These are phyloP conservation scores for Byssothecium circinans DNA, from an alignment of 2,329 filamentous ascomycete species.

Conservation along the genomic window DNA sequence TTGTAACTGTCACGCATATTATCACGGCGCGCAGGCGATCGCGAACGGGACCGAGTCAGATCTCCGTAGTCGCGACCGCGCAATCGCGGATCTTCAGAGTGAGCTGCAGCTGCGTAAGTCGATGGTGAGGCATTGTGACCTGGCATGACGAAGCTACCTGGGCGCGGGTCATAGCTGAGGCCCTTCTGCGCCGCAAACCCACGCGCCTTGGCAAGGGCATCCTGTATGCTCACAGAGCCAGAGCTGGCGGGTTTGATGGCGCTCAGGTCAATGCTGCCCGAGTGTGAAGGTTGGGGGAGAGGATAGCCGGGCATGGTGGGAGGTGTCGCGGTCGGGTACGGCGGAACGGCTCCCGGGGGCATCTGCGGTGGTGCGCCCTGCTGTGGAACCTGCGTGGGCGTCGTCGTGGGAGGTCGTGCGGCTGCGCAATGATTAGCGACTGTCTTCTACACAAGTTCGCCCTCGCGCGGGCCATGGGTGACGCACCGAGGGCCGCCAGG, in stretches of 20 bases:
- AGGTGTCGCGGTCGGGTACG: constrained; percentile 45
- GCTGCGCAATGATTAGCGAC: constrained; percentile 41
- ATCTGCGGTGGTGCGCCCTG: constrained; percentile 48
- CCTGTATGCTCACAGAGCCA: constrained; percentile 79
- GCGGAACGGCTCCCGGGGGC: constrained; percentile 49
- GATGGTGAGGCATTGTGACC: constrained; percentile 27
- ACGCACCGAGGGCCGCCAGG: constrained; percentile 43
- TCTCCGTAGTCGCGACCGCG: constrained; percentile 57
- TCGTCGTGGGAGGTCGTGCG: constrained; percentile 50
- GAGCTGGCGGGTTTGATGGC: constrained; percentile 77
- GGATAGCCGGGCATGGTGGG: constrained; percentile 50
- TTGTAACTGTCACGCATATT: constrained; percentile 75
- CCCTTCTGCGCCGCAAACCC: constrained; percentile 80
- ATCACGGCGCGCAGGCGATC: constrained; percentile 62
- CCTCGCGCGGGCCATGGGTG: not conserved
- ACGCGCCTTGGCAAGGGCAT: constrained; percentile 82
- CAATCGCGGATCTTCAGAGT: constrained; percentile 52
- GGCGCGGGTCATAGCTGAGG: constrained; percentile 54
- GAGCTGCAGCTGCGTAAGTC: constrained; percentile 40
- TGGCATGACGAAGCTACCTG: constrained; percentile 48
- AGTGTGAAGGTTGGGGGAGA: constrained; percentile 69
- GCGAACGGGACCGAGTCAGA: constrained; percentile 72
- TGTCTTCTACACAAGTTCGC: not conserved
- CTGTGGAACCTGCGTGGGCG: constrained; percentile 51
- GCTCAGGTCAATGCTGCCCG: constrained; percentile 78